These are phyloP conservation scores for Conoideocrella luteorostrata DNA, from an alignment of 2,329 filamentous ascomycete genomes.

Conservation along the genomic window DNA sequence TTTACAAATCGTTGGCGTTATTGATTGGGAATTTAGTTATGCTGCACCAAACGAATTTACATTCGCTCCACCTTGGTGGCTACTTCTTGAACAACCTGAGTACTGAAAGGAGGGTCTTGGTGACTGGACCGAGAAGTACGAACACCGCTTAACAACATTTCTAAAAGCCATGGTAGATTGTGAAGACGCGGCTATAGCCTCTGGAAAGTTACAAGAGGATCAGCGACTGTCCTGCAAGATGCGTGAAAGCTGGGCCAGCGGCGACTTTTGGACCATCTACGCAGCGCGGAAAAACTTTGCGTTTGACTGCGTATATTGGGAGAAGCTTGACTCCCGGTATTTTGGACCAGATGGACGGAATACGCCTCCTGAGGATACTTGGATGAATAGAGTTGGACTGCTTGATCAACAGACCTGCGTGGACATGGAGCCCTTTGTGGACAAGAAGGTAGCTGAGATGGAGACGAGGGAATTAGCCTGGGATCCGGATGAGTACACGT, in stretches of 20 bases:
- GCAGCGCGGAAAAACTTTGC: conserved; percentile 5
- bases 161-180: conserved; percentile 23
- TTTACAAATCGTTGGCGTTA: conserved; percentile 21
- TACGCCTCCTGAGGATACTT: conserved; percentile 2
- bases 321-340: conserved; percentile 6
- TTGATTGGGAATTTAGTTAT: conserved; percentile 37
- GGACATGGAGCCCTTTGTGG: conserved; percentile 20
- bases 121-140: conserved; percentile 25
- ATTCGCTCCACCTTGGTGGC: conserved; percentile 32
- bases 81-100: conserved; percentile 26
- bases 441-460: conserved; percentile 12
- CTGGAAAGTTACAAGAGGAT: neutral
- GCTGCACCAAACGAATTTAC: conserved; percentile 25
- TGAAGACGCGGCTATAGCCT: conserved; percentile 17
- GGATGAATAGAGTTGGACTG: conserved; percentile 16
- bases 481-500: conserved; percentile 5
- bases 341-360: neutral
- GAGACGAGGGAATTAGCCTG: conserved; percentile 1
- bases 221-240: conserved; percentile 6
- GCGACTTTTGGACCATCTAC: conserved; percentile 7
- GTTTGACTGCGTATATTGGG: conserved; percentile 8
- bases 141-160: conserved; percentile 24
- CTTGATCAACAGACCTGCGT: conserved; percentile 15
- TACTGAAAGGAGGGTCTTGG: conserved; percentile 23
- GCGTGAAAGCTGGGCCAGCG: conserved; percentile 2